Percentiles rank a stretch among this genome's conserved stretches.
These are phyloP conservation scores for Podaxis mareebaensis DNA, from an alignment of 768 basidiomycete species.

Conservation along the genomic window DNA sequence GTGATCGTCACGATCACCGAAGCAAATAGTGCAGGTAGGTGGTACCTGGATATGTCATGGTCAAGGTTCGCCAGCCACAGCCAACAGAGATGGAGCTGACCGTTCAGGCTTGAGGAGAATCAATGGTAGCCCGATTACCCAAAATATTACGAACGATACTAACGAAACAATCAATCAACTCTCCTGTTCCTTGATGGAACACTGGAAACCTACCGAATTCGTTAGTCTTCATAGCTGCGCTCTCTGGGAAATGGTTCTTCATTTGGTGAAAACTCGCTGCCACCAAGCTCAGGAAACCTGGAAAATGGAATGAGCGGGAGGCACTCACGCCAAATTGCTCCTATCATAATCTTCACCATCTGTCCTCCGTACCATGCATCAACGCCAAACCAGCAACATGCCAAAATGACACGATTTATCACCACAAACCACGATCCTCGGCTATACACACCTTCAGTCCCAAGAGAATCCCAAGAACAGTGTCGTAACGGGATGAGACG, in stretches of 20 bases:
- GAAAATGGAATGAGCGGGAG: not conserved
- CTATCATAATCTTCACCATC: constrained; percentile 12
- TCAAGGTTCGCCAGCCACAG: not conserved
- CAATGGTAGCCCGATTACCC: not conserved
- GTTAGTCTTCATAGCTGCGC: constrained; percentile 4
- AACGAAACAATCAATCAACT: not conserved
- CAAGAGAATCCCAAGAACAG: not conserved
- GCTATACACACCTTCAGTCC: not conserved
- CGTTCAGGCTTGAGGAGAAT: constrained; percentile 4
- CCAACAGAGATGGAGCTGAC: not conserved
- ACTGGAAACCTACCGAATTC: not conserved
- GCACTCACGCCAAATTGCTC: constrained; percentile 10
- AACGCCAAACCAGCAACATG: constrained; percentile 13
- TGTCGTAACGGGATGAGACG: not conserved
- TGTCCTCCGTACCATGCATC: constrained; percentile 13
- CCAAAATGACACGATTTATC: constrained; percentile 8
- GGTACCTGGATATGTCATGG: constrained; percentile 7
- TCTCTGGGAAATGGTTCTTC: constrained; percentile 7
- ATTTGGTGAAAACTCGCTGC: constrained; percentile 11
- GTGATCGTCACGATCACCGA: constrained; percentile 28
- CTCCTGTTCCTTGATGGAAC: too few relatives aligned
- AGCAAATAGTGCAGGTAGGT: constrained; percentile 25
- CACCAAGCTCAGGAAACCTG: not conserved
- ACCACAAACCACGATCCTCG: constrained; percentile 11
- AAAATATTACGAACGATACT: constrained; percentile 11